Conservation (phyloP, 768 basidiomycete species). For the Serendipita sp. region DNA sequence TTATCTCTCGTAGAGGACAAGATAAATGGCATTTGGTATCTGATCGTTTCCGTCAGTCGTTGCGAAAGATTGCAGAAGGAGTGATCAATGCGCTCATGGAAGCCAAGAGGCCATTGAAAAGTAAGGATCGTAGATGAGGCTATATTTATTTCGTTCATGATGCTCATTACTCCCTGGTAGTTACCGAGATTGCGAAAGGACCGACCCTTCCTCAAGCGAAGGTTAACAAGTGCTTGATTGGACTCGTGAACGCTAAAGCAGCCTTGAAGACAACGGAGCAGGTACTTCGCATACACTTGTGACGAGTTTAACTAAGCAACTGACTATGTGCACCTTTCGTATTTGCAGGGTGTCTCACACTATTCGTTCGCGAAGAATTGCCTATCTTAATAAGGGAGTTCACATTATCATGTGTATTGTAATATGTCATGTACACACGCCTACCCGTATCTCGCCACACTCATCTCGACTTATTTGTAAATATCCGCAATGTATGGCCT, state of each 20-base stretch:
- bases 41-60: slow-evolving; percentile 28
- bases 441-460: too few relatives aligned
- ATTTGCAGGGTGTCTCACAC: neutral
- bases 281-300: neutral
- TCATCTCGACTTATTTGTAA: too few relatives aligned
- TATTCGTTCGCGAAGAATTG: neutral
- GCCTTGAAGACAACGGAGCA: neutral
- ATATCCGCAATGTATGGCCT: too few relatives aligned
- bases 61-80: slow-evolving; percentile 63
- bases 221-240: slow-evolving; percentile 88
- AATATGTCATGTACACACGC: too few relatives aligned
- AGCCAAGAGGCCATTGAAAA: slow-evolving; percentile 44
- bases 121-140: slow-evolving; percentile 24
- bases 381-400: neutral
- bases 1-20: too few relatives aligned
- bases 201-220: slow-evolving; percentile 80
- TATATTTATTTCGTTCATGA: neutral
- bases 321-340: neutral
- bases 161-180: slow-evolving; percentile 31
- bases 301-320: neutral
- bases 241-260: slow-evolving; percentile 44
- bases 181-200: slow-evolving; percentile 57
- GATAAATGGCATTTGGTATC: neutral
- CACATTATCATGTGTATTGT: neutral
- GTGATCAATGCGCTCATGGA: slow-evolving; percentile 69